Conservation (phyloP, 2,329 filamentous ascomycete genomes). For the Lecanicillium sp. region DNA sequence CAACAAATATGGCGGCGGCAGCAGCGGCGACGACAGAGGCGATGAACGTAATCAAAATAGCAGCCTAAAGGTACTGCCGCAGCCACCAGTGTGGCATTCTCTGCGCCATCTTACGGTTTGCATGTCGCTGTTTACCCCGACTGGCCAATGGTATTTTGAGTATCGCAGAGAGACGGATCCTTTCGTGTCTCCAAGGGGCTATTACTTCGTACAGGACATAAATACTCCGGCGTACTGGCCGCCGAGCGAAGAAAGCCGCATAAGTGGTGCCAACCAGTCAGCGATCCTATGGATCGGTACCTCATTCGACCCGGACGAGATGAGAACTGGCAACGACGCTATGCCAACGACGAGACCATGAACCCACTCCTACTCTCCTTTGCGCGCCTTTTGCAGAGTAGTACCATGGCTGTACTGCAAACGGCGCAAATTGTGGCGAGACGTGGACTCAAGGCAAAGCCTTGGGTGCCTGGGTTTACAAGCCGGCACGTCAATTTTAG, state of each 20-base stretch:
- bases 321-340: no score
- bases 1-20: no score
- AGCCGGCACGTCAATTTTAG: not conserved
- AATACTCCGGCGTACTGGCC: slow-evolving; percentile 1
- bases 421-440: slow-evolving; percentile 1
- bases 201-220: not conserved
- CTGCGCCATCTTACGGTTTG: not conserved
- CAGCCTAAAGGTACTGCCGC: no score
- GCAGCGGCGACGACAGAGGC: no score
- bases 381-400: not conserved
- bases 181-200: no score
- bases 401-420: slow-evolving; percentile 2
- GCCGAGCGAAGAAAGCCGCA: not conserved
- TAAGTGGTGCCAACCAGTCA: not conserved
- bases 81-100: not conserved
- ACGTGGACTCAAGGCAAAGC: not conserved
- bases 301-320: not conserved
- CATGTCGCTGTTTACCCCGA: slow-evolving; percentile 1
- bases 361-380: slow-evolving; percentile 1
- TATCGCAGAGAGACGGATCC: no score
- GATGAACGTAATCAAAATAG: no score
- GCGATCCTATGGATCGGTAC: not conserved
- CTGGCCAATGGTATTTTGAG: not conserved
- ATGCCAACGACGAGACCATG: not conserved
- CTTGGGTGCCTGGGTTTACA: slow-evolving; percentile 4